Percentiles rank a stretch among this genome's conserved stretches.
Conservation (phyloP, 495 filamentous ascomycete species). For the Penicillium canescens region DNA sequence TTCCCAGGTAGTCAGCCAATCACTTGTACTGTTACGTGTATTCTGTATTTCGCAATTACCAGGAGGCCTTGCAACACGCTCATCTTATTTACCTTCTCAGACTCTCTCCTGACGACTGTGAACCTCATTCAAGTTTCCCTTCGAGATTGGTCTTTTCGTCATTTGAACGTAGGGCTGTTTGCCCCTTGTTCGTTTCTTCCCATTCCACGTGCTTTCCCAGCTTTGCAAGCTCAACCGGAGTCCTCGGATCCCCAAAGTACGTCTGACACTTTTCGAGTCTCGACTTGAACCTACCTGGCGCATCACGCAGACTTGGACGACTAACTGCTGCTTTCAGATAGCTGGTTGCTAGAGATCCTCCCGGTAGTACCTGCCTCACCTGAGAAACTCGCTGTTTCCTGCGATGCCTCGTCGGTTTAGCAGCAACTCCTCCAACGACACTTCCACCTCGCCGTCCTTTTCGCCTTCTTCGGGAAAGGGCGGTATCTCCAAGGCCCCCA, state of each 20-base stretch:
- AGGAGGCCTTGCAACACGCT: slow-evolving; percentile 14
- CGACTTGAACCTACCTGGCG: neutral
- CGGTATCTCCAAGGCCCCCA: slow-evolving; percentile 50
- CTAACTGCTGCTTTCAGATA: slow-evolving; percentile 8
- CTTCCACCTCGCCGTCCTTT: slow-evolving; percentile 43
- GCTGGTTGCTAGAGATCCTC: slow-evolving; percentile 8
- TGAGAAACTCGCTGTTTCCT: slow-evolving; percentile 32
- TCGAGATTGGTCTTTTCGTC: slow-evolving; percentile 8
- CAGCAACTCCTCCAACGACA: slow-evolving; percentile 49
- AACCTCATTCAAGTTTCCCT: neutral
- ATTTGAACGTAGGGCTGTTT: slow-evolving; percentile 8
- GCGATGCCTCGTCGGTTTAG: slow-evolving; percentile 58
- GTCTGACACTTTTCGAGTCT: slow-evolving; percentile 7
- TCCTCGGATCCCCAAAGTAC: slow-evolving; percentile 25
- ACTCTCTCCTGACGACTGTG: neutral
- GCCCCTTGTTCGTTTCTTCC: slow-evolving; percentile 14
- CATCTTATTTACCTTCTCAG: slow-evolving; percentile 12
- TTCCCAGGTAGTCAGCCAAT: neutral
- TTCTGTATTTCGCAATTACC: slow-evolving; percentile 13
- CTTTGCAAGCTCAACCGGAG: slow-evolving; percentile 22
- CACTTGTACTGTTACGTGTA: neutral
- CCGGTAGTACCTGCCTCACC: slow-evolving; percentile 23
- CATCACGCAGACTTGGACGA: neutral
- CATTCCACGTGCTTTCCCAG: slow-evolving; percentile 28
- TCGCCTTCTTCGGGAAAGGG: slow-evolving; percentile 50